These are phyloP conservation scores for Entamoeba moshkovskii DNA, from an alignment of 208 protist species.

Conservation along the genomic window DNA sequence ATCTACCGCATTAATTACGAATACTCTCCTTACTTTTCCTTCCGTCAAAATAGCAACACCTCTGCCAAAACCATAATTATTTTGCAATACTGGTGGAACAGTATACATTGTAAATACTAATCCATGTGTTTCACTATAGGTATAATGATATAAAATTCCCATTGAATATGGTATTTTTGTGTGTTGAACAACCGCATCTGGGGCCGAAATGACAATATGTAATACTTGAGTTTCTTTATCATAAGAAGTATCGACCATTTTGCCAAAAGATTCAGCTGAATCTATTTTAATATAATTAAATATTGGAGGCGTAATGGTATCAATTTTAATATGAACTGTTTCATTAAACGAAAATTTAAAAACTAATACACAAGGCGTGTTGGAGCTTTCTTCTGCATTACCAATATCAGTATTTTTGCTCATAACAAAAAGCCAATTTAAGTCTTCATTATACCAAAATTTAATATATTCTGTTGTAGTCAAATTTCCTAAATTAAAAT, in stretches of 20 bases:
- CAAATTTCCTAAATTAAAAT: neutral
- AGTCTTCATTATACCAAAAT: neutral
- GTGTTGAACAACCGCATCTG: neutral
- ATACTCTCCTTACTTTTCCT: neutral
- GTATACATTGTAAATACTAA: neutral
- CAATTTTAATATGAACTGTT: neutral
- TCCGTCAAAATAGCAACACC: neutral
- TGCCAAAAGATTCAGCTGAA: neutral
- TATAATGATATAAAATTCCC: neutral
- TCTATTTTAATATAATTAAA: neutral
- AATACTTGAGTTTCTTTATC: neutral
- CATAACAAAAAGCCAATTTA: neutral
- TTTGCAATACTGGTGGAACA: neutral
- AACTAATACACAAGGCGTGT: neutral
- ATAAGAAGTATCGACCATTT: neutral
- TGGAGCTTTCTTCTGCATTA: neutral
- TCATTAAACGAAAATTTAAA: neutral
- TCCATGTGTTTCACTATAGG: neutral
- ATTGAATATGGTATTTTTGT: neutral
- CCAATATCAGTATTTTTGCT: neutral
- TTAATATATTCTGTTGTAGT: neutral
- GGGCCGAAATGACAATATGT: neutral
- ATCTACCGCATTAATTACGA: neutral
- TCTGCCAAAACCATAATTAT: neutral
- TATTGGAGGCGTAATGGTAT: neutral